Conservation (phyloP, 768 basidiomycete genomes). For the Clathrus columnatus region DNA sequence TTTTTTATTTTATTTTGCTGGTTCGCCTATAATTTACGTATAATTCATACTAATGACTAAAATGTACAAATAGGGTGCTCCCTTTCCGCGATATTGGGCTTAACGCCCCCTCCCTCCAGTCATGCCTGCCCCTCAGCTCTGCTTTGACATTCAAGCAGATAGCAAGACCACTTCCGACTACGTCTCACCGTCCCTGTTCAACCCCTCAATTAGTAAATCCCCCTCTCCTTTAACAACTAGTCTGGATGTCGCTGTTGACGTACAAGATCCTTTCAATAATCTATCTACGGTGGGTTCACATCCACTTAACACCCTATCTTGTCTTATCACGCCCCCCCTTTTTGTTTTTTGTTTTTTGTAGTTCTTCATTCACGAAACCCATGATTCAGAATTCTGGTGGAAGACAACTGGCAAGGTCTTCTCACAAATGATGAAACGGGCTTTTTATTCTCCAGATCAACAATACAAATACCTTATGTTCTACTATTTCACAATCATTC, state of each 20-base stretch:
- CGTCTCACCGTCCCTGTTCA: not conserved
- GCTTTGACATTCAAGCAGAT: not conserved
- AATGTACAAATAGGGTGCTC: not conserved
- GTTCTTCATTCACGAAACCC: not conserved
- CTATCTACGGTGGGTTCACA: constrained; percentile 2
- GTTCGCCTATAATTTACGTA: not conserved
- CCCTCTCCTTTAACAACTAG: not conserved
- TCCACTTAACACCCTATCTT: not conserved
- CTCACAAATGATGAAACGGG: constrained; percentile 4
- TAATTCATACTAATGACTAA: too few species aligned
- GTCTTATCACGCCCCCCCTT: not conserved
- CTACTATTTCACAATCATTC: constrained; percentile 1
- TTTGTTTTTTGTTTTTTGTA: not conserved
- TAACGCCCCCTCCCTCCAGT: not conserved
- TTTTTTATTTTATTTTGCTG: not conserved
- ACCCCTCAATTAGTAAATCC: not conserved
- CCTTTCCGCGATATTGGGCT: not conserved
- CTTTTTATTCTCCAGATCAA: constrained; percentile 1
- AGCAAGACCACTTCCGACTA: not conserved
- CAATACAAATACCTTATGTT: constrained; percentile 5
- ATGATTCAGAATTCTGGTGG: constrained; percentile 4
- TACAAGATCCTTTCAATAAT: not conserved
- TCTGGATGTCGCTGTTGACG: not conserved
- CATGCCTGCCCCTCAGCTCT: not conserved
- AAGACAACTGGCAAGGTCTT: not conserved